Evolutionary conservation across 306 rosid genomes (phyloP).

Genomic region (apple (Malus domestica)): ASM211411v1 NC_041790.1:16851001-16851500

Average conservation of each 20-base stretch:
- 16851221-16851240: conserved; percentile 44
- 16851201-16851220: conserved; percentile 39
- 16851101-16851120: conserved; percentile 79
- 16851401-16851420: not conserved
- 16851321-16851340: too few species aligned
- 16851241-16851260: conserved; percentile 34
- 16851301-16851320: conserved; percentile 24
- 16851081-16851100: conserved; percentile 63
- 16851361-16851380: not conserved
- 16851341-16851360: not conserved
- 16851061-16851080: conserved; percentile 53
- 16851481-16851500: too few species aligned
- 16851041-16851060: conserved; percentile 38
- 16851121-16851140: conserved; percentile 57
- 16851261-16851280: conserved; percentile 62
- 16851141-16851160: conserved; percentile 43
- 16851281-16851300: conserved; percentile 54
- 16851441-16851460: not conserved
- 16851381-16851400: not conserved
- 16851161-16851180: conserved; percentile 11
- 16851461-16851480: not conserved
- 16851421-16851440: not conserved
- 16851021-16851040: conserved; percentile 44
- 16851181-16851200: conserved; percentile 36
- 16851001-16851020: conserved; percentile 45